Evolutionary conservation across 116 monocot genomes (phyloP).

Genomic region (Cymodocea nodosa): DNA sequence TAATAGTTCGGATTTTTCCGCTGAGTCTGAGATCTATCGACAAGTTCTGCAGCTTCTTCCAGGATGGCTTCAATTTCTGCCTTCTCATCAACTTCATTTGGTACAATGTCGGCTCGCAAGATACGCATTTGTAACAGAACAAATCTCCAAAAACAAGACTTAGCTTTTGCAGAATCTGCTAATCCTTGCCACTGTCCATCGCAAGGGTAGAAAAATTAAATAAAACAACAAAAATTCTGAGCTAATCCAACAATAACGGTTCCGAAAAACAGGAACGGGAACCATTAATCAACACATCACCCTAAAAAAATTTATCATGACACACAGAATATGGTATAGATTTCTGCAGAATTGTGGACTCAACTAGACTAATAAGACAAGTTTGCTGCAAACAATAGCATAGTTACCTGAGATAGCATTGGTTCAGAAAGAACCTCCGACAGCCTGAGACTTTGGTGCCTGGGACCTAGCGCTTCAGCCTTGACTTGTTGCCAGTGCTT

Average conservation of each 20-base stretch:
- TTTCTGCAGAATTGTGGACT: no score
- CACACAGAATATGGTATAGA: no score
- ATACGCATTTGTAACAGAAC: constrained; percentile 68
- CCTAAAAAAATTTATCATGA: not conserved
- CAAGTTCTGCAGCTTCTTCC: constrained; percentile 97
- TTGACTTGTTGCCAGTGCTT: constrained; percentile 86
- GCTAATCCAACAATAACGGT: no score
- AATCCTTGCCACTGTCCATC: constrained; percentile 68
- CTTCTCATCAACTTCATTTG: constrained; percentile 32
- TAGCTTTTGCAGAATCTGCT: constrained; percentile 56
- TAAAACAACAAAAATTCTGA: no score
- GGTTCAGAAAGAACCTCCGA: constrained; percentile 68
- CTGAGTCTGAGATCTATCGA: constrained; percentile 36
- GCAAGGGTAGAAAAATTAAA: no score
- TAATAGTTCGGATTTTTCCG: constrained; percentile 69
- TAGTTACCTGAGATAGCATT: constrained; percentile 76
- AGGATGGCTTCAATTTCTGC: constrained; percentile 81
- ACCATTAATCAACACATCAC: not conserved
- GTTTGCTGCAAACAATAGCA: not conserved
- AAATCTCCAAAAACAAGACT: constrained; percentile 86
- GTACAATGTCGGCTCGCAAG: constrained; percentile 55
- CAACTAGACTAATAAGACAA: not conserved
- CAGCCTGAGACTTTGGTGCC: constrained; percentile 41
- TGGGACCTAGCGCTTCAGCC: constrained; percentile 74
- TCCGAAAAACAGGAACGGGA: not conserved